phyloP scores from a whole-genome alignment of 2,329 filamentous ascomycete species.

The Aspergillus sp. region DNA sequence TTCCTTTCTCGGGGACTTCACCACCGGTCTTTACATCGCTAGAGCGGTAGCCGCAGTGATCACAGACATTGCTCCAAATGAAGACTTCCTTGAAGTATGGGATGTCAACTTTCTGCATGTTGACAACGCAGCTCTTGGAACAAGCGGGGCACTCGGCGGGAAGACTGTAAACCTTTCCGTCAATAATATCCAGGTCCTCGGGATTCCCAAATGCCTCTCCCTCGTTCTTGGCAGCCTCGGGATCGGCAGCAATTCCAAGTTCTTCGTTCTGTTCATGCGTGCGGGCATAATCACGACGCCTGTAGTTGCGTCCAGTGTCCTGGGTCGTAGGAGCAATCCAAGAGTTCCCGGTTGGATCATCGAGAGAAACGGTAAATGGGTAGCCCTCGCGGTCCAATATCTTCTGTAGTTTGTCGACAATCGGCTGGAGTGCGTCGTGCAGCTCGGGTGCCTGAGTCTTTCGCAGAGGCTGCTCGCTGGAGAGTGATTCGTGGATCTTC shows the following conservation, averaged over 20 bases:
- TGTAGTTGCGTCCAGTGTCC: conserved; percentile 82
- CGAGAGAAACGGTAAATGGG: conserved; percentile 83
- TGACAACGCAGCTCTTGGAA: conserved; percentile 78
- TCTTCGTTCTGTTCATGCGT: conserved; percentile 82
- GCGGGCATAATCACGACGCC: conserved; percentile 78
- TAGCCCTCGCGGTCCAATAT: conserved; percentile 78
- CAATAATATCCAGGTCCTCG: conserved; percentile 77
- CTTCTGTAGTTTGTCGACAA: conserved; percentile 70
- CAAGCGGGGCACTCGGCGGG: conserved; percentile 91
- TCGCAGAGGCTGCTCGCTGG: conserved; percentile 76
- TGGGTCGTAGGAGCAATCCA: conserved; percentile 85
- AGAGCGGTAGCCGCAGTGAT: conserved; percentile 87
- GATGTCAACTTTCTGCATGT: conserved; percentile 99
- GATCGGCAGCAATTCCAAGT: conserved; percentile 66
- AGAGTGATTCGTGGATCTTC: conserved; percentile 76
- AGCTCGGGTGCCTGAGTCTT: conserved; percentile 77
- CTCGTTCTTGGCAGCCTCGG: conserved; percentile 34
- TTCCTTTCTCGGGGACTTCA: conserved; percentile 81
- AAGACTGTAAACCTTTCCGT: conserved; percentile 90
- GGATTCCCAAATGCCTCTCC: conserved; percentile 48
- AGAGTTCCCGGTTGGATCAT: conserved; percentile 93
- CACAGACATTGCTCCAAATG: conserved; percentile 90
- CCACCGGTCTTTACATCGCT: conserved; percentile 98
- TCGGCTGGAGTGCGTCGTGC: conserved; percentile 71
- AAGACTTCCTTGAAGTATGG: conserved; percentile 98